Evolutionary conservation across 164 flowering plant genomes (phyloP), one percentile per base, ranked within the genome.

Genomic region (Umbilicus rupestris): DNA sequence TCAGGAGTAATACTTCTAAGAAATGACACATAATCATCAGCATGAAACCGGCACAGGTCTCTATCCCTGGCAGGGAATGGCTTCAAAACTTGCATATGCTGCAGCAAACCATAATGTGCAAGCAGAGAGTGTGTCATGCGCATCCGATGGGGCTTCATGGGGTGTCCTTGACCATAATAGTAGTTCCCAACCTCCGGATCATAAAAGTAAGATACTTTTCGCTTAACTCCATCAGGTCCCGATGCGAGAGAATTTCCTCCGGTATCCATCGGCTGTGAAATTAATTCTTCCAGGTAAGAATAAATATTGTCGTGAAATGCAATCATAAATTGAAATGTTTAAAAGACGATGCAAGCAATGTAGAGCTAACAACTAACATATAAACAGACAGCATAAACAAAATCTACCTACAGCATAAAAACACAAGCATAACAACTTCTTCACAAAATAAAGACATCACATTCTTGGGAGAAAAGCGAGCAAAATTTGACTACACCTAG

Each of bases 151-250:
- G 87, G 87, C 73, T 83, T 83, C 87, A 83, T 83, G 0, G 87
- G 83, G 72, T 81, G 87, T 22, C 87, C 87, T 47, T 81, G 84
- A 17, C 84, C 84, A 69, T 83, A 83, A 52, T 81, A 81, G 68
- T 81, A 83, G 62, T 83, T 83, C 1, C 87, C 87, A 41, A 83
- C 82, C 68, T 83, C 87, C 8, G 87, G 81, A 20, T 83, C 87
- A 73, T 83, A 83, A 80, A 82, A 65, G 66, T 82, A 82, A 1
- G 72, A 69, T 12, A 82, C 79, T 62, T 77, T 82, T 63, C 83
- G 72, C 76, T 82, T 82, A 67, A 71, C 69, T 24, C 81, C 83
- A 69, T 82, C 85, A 12, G 83, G 71, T 5, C 83, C 85, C 14
- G 81, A 78, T 49, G 81, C 10, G 12, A 65, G 55, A 44, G 67